Evolutionary conservation across 352 stramenopile genomes (phyloP).

Genomic region (Phytophthora tentaculata): DNA sequence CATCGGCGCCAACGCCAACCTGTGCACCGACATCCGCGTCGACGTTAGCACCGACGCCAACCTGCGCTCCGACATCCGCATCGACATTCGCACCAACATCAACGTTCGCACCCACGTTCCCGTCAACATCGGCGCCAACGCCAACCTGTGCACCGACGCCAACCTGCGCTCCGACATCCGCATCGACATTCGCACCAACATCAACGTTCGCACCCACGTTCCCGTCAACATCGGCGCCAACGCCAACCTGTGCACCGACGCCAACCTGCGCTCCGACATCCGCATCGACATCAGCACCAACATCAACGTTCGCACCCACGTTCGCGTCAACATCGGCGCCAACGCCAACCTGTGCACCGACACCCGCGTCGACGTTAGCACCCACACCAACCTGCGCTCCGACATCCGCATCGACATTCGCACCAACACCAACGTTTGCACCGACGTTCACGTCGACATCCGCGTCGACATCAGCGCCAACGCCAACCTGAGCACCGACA

Average conservation of each 20-base stretch:
- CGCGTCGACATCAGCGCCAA: neutral
- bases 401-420: no score
- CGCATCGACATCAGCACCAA: no score
- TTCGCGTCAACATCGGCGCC: no score
- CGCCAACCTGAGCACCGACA: neutral
- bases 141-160: no score
- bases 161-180: no score
- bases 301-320: no score
- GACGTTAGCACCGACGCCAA: neutral
- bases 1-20: no score
- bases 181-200: neutral
- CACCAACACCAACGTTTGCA: no score
- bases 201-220: neutral
- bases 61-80: neutral
- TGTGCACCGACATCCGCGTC: neutral
- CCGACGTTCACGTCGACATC: no score
- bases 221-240: neutral
- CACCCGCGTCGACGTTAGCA: neutral
- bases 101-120: no score
- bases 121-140: neutral
- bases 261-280: neutral
- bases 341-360: neutral
- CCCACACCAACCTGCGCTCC: neutral
- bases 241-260: neutral
- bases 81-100: no score